Base-by-base conservation (phyloP, 192 early-diverging fungal species). In the Mortierella antarctica region DNA sequence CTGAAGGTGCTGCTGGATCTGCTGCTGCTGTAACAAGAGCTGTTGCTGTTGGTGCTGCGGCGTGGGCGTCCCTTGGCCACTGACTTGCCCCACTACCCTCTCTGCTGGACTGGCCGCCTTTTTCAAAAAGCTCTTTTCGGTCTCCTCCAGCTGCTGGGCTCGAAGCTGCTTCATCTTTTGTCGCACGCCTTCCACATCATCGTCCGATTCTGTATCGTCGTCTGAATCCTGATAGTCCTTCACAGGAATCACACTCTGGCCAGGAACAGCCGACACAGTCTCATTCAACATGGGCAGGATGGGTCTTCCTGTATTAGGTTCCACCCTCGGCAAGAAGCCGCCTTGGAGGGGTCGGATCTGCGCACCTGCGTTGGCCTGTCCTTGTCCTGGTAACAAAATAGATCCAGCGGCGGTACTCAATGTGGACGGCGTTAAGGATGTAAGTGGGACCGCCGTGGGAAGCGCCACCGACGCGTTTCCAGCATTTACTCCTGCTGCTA, bases 191-290 rank as follows among this genome's bases (percentile, higher is more conserved):
- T 88, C 83, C 2, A 86, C 86, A 66, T 89, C 88, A 17, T 83
- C 73, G 50, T 89, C 89, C 15, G 82, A 83, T 42, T 90, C 88
- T 17, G 85, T 89, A 46, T 88, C 84, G 41, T 84, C 72, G 31
- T 86, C 87, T 10, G 85, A 70, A 44, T 83, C 82, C 46, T 82
- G 66, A 39, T 71, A 79, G 51, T 62, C 82, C 56, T 64, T 77
- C 14, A 80, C 70, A 3, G 77, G 77, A 20, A 80, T 80, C 40
- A 80, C 77, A 47, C 77, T 80, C 60, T 80, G 77, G 13, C 77
- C 77, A 20, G 77, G 77, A 1, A 80, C 77, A 42, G 77, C 77
- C 18, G 77, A 80, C 18, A 80, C 77, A n/a, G 77, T 80, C 52
- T 80, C 77, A 8, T 80, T 80, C 14, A 80, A 60, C 77, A 80